phyloP scores from a whole-genome alignment of 345 rosid species.

The Streptanthus diversifolius region DNA sequence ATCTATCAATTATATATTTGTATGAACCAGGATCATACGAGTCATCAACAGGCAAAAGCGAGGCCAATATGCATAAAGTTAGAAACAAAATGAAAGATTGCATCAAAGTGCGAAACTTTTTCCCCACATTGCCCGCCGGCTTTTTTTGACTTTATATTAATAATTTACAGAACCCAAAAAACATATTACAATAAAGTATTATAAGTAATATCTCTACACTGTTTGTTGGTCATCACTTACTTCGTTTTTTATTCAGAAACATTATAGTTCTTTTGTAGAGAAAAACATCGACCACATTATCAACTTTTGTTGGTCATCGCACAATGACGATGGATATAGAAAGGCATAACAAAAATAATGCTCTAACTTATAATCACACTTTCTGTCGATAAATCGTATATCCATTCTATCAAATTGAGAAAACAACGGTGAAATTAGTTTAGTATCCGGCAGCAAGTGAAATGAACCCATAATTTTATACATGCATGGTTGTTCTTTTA shows the following conservation, averaged over 20 bases:
- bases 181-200: neutral
- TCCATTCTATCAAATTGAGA: neutral
- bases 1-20: neutral
- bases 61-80: slow-evolving; percentile 19
- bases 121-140: slow-evolving; percentile 28
- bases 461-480: too few relatives aligned
- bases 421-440: neutral
- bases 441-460: too few relatives aligned
- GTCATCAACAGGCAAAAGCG: slow-evolving; percentile 2
- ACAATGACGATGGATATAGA: neutral
- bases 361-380: neutral
- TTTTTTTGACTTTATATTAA: slow-evolving; percentile 21
- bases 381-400: neutral
- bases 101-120: slow-evolving; percentile 22
- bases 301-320: too few relatives aligned
- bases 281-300: neutral
- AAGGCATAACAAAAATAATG: neutral
- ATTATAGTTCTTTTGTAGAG: neutral
- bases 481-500: too few relatives aligned
- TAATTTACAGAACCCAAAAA: neutral
- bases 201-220: neutral
- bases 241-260: neutral
- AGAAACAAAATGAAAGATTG: slow-evolving; percentile 2
- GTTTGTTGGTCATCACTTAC: neutral
- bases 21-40: neutral